A percentile compares a stretch with the other conserved stretches of the same genome.
Evolutionary conservation across 2,329 filamentous ascomycete species (phyloP).

Genomic region (Ophiostoma perfectum): DNA sequence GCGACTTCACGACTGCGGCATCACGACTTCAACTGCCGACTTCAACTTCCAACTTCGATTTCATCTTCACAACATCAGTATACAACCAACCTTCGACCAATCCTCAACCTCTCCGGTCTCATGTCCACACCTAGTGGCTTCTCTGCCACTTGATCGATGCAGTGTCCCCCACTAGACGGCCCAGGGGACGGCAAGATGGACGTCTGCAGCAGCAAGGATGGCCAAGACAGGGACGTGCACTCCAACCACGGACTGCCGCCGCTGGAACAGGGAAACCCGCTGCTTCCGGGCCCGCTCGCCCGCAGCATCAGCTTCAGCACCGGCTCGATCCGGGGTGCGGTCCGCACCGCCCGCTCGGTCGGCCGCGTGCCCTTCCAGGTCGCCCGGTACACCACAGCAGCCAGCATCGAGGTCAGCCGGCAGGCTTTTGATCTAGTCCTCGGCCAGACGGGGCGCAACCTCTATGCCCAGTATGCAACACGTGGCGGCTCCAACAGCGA

Average conservation of each 20-base stretch:
- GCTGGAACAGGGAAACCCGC: conserved; percentile 22
- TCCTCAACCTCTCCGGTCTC: not conserved
- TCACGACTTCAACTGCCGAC: no score
- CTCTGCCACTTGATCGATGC: not conserved
- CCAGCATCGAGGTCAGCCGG: conserved; percentile 52
- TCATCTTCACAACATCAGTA: not conserved
- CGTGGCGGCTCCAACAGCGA: not conserved
- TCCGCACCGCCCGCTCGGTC: conserved; percentile 49
- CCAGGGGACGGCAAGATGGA: not conserved
- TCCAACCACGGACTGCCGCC: conserved; percentile 17
- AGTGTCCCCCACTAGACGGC: not conserved
- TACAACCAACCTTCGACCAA: not conserved
- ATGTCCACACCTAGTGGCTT: not conserved
- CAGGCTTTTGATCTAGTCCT: conserved; percentile 51
- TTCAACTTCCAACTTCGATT: no score
- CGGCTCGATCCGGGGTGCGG: conserved; percentile 53
- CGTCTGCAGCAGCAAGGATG: not conserved
- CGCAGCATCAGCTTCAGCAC: conserved; percentile 56
- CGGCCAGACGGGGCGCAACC: conserved; percentile 47
- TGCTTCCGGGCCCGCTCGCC: conserved; percentile 54
- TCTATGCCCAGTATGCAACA: conserved; percentile 27
- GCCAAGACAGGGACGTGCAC: not conserved
- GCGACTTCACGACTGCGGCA: not conserved
- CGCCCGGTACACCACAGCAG: conserved; percentile 51
- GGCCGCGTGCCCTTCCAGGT: conserved; percentile 49